phyloP scores from a whole-genome alignment of 75 land plant species.

The Cupressus sempervirens region DNA sequence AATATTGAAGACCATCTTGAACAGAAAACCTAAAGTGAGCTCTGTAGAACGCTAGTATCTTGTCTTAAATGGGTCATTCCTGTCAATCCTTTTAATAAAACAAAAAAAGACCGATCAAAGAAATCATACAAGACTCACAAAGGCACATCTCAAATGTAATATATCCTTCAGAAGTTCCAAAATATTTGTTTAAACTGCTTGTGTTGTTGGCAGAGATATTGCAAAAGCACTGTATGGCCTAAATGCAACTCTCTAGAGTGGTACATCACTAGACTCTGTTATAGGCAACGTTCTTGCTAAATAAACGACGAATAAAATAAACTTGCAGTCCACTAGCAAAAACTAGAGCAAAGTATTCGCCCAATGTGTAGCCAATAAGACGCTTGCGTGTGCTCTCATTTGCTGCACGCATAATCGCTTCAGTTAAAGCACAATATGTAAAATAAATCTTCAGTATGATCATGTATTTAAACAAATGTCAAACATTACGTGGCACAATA shows the following conservation, averaged over 20 bases:
- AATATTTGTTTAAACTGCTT: background rate
- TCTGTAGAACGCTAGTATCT: background rate
- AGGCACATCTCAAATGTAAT: background rate
- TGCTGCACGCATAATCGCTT: slow-evolving; percentile 44
- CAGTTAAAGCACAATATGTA: background rate
- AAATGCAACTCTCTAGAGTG: background rate
- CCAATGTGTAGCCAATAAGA: slow-evolving; percentile 63
- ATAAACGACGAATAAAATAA: slow-evolving; percentile 60
- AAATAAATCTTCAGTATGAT: background rate
- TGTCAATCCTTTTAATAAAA: background rate
- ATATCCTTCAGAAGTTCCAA: background rate
- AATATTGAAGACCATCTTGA: background rate
- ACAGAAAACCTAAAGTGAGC: background rate
- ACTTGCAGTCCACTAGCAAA: slow-evolving; percentile 72
- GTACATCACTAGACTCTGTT: slow-evolving; percentile 52
- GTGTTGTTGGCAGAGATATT: background rate
- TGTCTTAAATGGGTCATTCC: background rate
- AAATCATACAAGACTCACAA: background rate
- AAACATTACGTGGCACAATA: background rate
- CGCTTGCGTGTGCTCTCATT: slow-evolving; percentile 88
- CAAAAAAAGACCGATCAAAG: background rate
- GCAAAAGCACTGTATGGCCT: background rate
- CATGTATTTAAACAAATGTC: background rate
- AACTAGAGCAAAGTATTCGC: slow-evolving; percentile 58
- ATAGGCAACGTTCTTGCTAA: slow-evolving; percentile 81